A percentile compares a stretch with the other conserved stretches of the same genome.
phyloP scores from a whole-genome alignment of 2,329 filamentous ascomycete genomes.

The Alternaria incomplexa region DNA sequence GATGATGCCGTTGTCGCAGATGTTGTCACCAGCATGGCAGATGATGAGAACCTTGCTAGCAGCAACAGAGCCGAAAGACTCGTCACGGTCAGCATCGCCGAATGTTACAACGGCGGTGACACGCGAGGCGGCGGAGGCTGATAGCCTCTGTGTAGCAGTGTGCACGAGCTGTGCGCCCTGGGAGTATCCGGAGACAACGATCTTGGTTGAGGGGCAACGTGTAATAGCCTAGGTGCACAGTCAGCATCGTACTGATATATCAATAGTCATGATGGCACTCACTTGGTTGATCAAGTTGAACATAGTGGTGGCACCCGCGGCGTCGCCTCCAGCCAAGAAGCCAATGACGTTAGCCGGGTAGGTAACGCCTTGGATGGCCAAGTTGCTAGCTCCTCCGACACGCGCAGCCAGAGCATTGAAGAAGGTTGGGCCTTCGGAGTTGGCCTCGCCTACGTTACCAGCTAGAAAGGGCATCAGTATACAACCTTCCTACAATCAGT shows the following conservation, averaged over 20 bases:
- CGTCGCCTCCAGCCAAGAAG: conserved; percentile 56
- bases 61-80: conserved; percentile 37
- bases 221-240: conserved; percentile 17
- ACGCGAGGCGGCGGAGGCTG: conserved; percentile 25
- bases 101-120: conserved; percentile 45
- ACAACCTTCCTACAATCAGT: not conserved
- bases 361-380: conserved; percentile 63
- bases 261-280: conserved; percentile 28
- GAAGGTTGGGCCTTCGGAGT: conserved; percentile 56
- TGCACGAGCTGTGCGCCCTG: conserved; percentile 54
- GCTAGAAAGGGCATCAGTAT: not conserved
- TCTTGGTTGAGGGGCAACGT: conserved; percentile 38
- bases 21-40: conserved; percentile 46
- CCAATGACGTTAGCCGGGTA: conserved; percentile 55
- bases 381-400: conserved; percentile 49
- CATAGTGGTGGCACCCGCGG: conserved; percentile 53
- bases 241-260: not conserved
- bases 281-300: conserved; percentile 42
- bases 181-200: conserved; percentile 39
- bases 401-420: conserved; percentile 53
- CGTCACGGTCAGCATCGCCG: conserved; percentile 44
- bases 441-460: conserved; percentile 58
- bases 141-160: conserved; percentile 48
- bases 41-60: conserved; percentile 42
- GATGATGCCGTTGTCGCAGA: conserved; percentile 37